Evolutionary conservation across 192 early-diverging fungal species (phyloP), one percentile per base, ranked within the genome.

Genomic region (Coemansia furcata): DNA sequence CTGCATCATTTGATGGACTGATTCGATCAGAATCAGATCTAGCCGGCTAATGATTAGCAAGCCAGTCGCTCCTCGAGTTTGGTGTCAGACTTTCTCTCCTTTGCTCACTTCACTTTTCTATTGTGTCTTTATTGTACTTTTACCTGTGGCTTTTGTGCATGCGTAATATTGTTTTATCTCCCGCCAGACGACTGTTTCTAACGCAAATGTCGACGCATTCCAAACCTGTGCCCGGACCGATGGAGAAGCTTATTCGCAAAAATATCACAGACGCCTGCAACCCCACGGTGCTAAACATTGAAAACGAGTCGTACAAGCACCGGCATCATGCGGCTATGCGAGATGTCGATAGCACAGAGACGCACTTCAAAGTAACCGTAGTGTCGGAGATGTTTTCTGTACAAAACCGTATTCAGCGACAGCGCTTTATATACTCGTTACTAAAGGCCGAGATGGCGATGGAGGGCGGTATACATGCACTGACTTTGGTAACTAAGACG

Each of bases 311-410:
- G 10, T 83, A 86, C 35, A 85, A 89, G 68, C 94, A 96, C 68
- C 79, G 88, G 9, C 89, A 90, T 57, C 94, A 96, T 77, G 89
- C 87, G 40, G 88, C 93, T 11, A 96, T 96, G 94, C 84, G 88
- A 63, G 93, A 92, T n/a, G 79, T 89, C 6, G 71, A 50, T 14
- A 86, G 87, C 72, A 86, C 81, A 9, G 94, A 96, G 72, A 94
- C 94, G 12, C 94, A 96, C 72, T 96, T 96, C 68, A 66, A 85
- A 29, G 85, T 94, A 14, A 87, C 77, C 12, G 77, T 93, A 7
- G 89, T 94, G 2, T 93, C 92, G 12, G 85, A 87, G 6, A 63
- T 69, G 38, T 95, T 94, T 63, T 61, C 35, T 4, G 63, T 71
- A 3, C 40, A 74, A 72, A 59, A 67, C 0, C 59, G 84, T 58